Evolutionary conservation across 192 early-diverging fungal species (phyloP), one percentile per base, ranked within the genome.

Genomic region (Phlyctochytrium bullatum): DNA sequence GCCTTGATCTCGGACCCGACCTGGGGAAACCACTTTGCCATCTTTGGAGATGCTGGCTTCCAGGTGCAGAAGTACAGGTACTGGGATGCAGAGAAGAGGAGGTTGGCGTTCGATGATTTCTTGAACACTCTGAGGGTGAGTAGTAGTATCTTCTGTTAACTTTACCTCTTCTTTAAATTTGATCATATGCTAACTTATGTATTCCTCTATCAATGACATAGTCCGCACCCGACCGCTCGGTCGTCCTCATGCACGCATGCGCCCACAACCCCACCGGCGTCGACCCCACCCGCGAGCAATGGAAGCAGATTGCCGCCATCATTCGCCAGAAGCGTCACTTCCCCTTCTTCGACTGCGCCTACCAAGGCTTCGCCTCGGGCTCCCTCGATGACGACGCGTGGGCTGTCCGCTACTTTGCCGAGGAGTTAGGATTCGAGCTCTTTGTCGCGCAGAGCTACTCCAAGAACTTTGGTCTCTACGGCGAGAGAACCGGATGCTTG

Each of bases 191-290:
- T 53, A 31, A 27, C 31, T 62, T 80, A 57, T n/a, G n/a, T n/a
- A n/a, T n/a, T n/a, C n/a, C n/a, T n/a, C n/a, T n/a, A n/a, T n/a
- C n/a, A n/a, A n/a, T 47, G 36, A 67, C n/a, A n/a, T n/a, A 87
- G 66, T 47, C 65, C 0, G 97, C 97, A 23, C 89, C 90, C 20
- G 67, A 75, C 14, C 86, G 88, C 36, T 93, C 93, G 24, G 92
- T 97, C 69, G 75, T 99, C 61, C 75, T 97, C 56, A 74, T 99
- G 25, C 97, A 99, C 78, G 91, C 93, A 6, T 99, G 97, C 69
- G 97, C 97, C 23, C 97, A 99, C 80, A 99, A 99, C 85, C 97
- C 97, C 31, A 99, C 97, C 0, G 97, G 97, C 74, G 93, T 99
- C 36, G 97, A 99, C 73, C 97, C 97, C 27, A 92, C 95, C 0